These are phyloP conservation scores for Neurospora sp. DNA, from an alignment of 495 filamentous ascomycete species.

Conservation along the genomic window DNA sequence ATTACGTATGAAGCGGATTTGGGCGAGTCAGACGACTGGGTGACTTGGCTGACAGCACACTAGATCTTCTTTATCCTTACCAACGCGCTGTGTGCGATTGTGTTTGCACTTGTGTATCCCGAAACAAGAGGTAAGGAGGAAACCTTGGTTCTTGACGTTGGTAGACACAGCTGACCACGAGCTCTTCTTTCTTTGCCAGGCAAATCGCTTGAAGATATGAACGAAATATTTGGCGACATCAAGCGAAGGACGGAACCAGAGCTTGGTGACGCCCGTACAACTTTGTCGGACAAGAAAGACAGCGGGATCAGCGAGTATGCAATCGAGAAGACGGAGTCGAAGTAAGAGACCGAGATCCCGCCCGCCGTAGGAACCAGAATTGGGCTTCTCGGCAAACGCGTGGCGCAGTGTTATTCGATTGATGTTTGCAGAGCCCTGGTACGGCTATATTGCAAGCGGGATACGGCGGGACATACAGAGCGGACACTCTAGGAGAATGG, in stretches of 20 bases:
- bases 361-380: not conserved
- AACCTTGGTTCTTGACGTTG: not conserved
- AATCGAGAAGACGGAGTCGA: not conserved
- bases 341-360: not conserved
- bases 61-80: constrained; percentile 44
- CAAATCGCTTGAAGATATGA: constrained; percentile 44
- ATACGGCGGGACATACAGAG: not conserved
- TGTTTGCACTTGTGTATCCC: constrained; percentile 40
- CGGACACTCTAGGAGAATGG: not conserved
- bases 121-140: constrained; percentile 35
- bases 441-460: not conserved
- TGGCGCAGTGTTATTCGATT: not conserved
- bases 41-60: not conserved
- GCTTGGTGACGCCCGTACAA: not conserved
- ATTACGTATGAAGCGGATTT: constrained; percentile 22
- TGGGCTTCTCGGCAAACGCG: not conserved
- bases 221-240: constrained; percentile 32
- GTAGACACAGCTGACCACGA: not conserved
- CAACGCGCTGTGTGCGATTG: constrained; percentile 34
- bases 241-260: not conserved
- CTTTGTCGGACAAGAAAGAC: not conserved
- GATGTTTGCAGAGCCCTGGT: not conserved
- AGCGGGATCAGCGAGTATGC: not conserved
- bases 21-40: not conserved
- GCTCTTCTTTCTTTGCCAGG: constrained; percentile 2